A percentile compares a stretch with the other conserved stretches of the same genome.
Evolutionary conservation across 2,329 filamentous ascomycete genomes (phyloP).

Genomic region (Aspergillus sp.): DNA sequence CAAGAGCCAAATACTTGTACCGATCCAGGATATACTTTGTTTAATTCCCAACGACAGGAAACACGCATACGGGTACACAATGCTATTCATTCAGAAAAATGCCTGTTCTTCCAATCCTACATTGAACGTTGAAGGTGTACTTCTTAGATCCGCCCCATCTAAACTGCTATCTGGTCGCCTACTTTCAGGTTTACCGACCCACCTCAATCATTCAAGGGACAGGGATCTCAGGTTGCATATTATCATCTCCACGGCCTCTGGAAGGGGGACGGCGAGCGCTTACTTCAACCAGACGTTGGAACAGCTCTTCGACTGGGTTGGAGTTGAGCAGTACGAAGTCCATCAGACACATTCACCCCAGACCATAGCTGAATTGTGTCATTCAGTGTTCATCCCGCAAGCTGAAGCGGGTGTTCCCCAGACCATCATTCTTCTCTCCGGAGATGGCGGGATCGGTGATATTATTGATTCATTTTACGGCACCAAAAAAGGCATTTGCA

Average conservation of each 20-base stretch:
- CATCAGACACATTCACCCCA: slow-evolving; percentile 64
- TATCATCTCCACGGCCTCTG: slow-evolving; percentile 67
- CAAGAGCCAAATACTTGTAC: not conserved
- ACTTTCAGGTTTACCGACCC: slow-evolving; percentile 19
- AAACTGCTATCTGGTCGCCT: slow-evolving; percentile 4
- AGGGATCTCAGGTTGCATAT: slow-evolving; percentile 49
- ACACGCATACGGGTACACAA: not conserved
- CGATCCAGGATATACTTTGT: slow-evolving; percentile 1
- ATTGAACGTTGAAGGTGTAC: not conserved
- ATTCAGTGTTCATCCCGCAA: slow-evolving; percentile 46
- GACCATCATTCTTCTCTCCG: slow-evolving; percentile 76
- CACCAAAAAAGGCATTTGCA: slow-evolving; percentile 22
- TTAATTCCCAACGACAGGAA: not conserved
- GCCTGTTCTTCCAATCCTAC: too few relatives aligned
- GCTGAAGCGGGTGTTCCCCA: slow-evolving; percentile 52
- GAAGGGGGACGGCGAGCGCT: slow-evolving; percentile 55
- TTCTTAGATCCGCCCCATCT: not conserved
- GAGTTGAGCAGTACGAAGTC: slow-evolving; percentile 51
- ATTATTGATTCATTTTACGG: slow-evolving; percentile 66
- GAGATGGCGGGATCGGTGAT: slow-evolving; percentile 84
- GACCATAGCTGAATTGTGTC: slow-evolving; percentile 66
- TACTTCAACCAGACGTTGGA: slow-evolving; percentile 59
- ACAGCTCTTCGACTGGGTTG: slow-evolving; percentile 55
- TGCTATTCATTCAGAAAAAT: not conserved
- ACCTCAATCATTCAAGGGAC: slow-evolving; percentile 15